These are phyloP conservation scores for Podaxis sp. DNA, from an alignment of 768 basidiomycete genomes.

Conservation along the genomic window DNA sequence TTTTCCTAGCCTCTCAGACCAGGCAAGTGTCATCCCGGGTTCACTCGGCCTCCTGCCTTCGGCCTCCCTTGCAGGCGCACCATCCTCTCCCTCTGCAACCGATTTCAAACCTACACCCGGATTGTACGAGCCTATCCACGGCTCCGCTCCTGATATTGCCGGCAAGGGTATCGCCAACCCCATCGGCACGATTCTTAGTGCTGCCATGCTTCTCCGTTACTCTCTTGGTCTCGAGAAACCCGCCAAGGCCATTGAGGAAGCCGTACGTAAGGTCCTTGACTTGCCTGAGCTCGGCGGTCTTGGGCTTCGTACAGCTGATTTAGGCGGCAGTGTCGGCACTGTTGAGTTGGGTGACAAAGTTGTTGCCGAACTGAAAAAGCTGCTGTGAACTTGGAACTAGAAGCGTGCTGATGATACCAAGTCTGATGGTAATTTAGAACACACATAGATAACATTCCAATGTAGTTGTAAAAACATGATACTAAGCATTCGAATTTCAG, in stretches of 20 bases:
- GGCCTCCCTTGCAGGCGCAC: constrained; percentile 92
- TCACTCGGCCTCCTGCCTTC: constrained; percentile 96
- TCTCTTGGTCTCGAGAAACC: constrained; percentile 87
- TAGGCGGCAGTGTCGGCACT: constrained; percentile 64
- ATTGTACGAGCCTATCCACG: constrained; percentile 97
- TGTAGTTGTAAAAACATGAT: background rate
- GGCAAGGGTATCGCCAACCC: constrained; percentile 93
- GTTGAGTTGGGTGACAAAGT: background rate
- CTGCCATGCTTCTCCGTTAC: constrained; percentile 91
- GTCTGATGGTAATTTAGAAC: background rate
- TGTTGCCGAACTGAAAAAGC: constrained; percentile 1
- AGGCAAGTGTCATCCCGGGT: constrained; percentile 95
- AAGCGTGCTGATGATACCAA: background rate
- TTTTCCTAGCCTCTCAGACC: constrained; percentile 83
- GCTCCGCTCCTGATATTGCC: constrained; percentile 95
- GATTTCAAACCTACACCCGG: constrained; percentile 80
- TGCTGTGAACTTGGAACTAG: background rate
- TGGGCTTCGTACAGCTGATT: constrained; percentile 82
- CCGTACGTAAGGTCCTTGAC: constrained; percentile 91
- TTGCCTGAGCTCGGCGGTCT: constrained; percentile 62
- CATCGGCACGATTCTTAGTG: constrained; percentile 92
- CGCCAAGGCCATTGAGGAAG: constrained; percentile 82
- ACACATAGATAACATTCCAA: background rate
- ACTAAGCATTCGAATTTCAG: background rate
- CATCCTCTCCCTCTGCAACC: constrained; percentile 51